Conservation (phyloP, 331 rosid species). For the Dryas integrifolia region DNA sequence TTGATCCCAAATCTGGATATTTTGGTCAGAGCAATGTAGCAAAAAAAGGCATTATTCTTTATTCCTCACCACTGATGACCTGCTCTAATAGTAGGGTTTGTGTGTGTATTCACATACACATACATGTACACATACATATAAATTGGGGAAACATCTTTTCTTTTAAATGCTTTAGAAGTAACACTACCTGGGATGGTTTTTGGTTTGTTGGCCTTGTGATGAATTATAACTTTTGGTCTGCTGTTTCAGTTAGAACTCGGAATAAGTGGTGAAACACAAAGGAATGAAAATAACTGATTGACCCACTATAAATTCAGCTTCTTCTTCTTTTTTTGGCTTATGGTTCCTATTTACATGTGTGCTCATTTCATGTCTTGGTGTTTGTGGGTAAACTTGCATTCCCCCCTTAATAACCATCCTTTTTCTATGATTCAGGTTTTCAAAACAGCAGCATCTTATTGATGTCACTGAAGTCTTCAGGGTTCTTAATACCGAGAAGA, state of each 20-base stretch:
- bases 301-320: not conserved
- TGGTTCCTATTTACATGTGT: not conserved
- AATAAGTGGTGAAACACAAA: not conserved
- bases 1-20: not conserved
- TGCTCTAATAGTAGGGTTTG: not conserved
- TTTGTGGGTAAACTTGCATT: not conserved
- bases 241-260: not conserved
- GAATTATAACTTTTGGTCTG: not conserved
- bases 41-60: not conserved
- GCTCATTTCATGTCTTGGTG: not conserved
- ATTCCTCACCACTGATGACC: not conserved
- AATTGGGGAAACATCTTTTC: not conserved
- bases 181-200: not conserved
- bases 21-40: not conserved
- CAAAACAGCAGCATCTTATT: constrained; percentile 68
- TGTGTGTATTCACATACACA: not conserved
- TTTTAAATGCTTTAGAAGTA: constrained; percentile 2
- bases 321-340: not conserved
- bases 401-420: constrained; percentile 21
- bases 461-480: constrained; percentile 94
- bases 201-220: not conserved
- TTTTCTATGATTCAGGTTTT: constrained; percentile 55
- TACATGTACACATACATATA: not conserved
- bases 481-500: constrained; percentile 72
- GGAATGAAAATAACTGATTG: not conserved